Conservation (phyloP, 441 rosid species). For the Euphorbia celastroides region DNA sequence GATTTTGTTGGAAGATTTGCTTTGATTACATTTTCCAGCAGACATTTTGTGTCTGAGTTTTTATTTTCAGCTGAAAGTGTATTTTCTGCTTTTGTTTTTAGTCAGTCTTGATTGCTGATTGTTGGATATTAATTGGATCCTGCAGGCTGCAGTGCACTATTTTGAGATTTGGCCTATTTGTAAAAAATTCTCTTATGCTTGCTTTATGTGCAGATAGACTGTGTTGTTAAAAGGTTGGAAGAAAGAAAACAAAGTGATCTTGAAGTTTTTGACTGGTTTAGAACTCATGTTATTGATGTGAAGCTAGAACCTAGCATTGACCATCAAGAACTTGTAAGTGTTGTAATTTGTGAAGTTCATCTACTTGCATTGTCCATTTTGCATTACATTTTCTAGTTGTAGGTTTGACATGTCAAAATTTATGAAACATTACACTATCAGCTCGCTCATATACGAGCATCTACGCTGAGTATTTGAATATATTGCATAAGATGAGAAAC, state of each 20-base stretch:
- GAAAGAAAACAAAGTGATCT: conserved; percentile 48
- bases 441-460: background rate
- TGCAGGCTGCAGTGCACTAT: background rate
- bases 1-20: conserved; percentile 3
- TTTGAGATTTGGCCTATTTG: conserved; percentile 3
- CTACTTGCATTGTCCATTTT: background rate
- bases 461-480: background rate
- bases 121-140: background rate
- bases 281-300: conserved; percentile 58
- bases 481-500: background rate
- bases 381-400: conserved; percentile 12
- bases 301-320: conserved; percentile 74
- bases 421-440: background rate
- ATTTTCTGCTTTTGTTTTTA: background rate
- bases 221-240: conserved; percentile 58
- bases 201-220: conserved; percentile 44
- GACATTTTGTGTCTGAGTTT: background rate
- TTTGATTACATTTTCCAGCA: background rate
- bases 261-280: conserved; percentile 76
- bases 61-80: background rate
- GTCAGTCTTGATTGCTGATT: background rate
- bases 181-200: conserved; percentile 15
- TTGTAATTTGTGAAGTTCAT: conserved; percentile 3
- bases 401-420: background rate
- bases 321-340: conserved; percentile 77